These are phyloP conservation scores for Candida boleticola DNA, from an alignment of 805 yeast genomes.

Conservation along the genomic window DNA sequence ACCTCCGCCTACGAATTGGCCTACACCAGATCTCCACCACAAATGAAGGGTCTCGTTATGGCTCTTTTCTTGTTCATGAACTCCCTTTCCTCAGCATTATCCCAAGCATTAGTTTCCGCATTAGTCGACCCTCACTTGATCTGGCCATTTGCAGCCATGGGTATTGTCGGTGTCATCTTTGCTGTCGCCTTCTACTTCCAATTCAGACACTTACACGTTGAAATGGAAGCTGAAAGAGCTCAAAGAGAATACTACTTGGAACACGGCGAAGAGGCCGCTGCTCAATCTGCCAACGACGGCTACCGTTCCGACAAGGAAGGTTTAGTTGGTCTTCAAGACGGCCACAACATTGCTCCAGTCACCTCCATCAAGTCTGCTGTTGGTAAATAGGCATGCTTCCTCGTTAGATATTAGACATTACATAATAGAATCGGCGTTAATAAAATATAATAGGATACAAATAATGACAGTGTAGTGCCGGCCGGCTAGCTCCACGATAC, in stretches of 20 bases:
- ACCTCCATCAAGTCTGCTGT: constrained; percentile 29
- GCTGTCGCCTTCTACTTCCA: constrained; percentile 29
- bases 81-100: constrained; percentile 48
- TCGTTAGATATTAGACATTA: not conserved
- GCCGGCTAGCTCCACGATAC: too few species aligned
- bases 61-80: constrained; percentile 43
- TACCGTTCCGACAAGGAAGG: not conserved
- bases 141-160: constrained; percentile 41
- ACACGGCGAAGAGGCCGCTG: not conserved
- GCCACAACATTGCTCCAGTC: constrained; percentile 21
- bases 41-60: constrained; percentile 50
- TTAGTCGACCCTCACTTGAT: constrained; percentile 40
- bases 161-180: constrained; percentile 30
- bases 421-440: too few species aligned
- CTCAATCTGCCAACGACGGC: not conserved
- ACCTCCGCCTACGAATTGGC: constrained; percentile 55
- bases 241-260: constrained; percentile 17
- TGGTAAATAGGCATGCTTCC: constrained; percentile 17
- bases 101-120: constrained; percentile 43
- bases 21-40: constrained; percentile 49
- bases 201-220: constrained; percentile 38
- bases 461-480: too few species aligned
- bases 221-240: constrained; percentile 36
- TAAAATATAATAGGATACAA: too few species aligned
- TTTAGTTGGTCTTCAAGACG: constrained; percentile 19